These are phyloP conservation scores for Cajanus cajan DNA, from an alignment of 306 rosid species.

Conservation along the genomic window DNA sequence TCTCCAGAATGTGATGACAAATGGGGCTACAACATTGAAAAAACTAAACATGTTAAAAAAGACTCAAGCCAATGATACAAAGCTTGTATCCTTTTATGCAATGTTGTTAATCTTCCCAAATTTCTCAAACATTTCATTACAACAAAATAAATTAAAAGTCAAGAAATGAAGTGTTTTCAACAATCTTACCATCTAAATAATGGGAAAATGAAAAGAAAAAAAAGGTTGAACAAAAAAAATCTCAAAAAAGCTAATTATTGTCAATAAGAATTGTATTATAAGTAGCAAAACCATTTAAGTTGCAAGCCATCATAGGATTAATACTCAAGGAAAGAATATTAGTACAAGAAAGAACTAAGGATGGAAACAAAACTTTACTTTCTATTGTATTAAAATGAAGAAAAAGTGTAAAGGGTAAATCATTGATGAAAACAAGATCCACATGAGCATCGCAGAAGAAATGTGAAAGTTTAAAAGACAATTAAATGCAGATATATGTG, in stretches of 20 bases:
- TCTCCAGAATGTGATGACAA: constrained; percentile 53
- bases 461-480: not conserved
- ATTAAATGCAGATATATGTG: not conserved
- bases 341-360: not conserved
- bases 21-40: constrained; percentile 52
- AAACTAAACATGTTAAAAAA: not conserved
- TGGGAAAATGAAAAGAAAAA: too few species aligned
- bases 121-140: not conserved
- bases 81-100: not conserved
- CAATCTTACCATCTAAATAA: too few species aligned
- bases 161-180: too few species aligned
- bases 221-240: not conserved
- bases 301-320: not conserved
- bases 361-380: not conserved
- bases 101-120: not conserved
- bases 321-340: not conserved
- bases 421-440: not conserved
- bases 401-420: not conserved
- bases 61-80: not conserved
- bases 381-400: not conserved
- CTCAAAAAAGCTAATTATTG: not conserved
- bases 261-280: not conserved
- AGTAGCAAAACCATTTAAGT: not conserved
- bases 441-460: not conserved
- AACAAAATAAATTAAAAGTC: not conserved